These are phyloP conservation scores for Fraxinus americana DNA, from an alignment of 257 asterid genomes.

Conservation along the genomic window DNA sequence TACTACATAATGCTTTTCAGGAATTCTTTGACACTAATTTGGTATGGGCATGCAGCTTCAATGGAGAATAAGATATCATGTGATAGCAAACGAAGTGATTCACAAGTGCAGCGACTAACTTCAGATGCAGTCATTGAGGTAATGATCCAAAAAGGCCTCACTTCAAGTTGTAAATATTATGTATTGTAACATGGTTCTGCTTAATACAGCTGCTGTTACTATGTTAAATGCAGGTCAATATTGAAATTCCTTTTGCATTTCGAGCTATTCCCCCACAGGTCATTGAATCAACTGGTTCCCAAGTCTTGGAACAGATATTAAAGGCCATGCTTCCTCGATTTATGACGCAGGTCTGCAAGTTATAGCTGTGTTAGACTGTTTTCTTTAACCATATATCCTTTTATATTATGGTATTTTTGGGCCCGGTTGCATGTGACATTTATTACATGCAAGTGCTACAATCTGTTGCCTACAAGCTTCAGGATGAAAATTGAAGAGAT, in stretches of 20 bases:
- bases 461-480: constrained; percentile 1
- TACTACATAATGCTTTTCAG: constrained; percentile 69
- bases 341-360: constrained; percentile 73
- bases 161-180: constrained; percentile 2
- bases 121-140: constrained; percentile 96
- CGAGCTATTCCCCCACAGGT: constrained; percentile 76
- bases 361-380: neutral
- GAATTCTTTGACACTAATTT: constrained; percentile 96
- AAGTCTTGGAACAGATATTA: constrained; percentile 78
- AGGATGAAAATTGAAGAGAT: neutral
- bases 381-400: constrained; percentile 8
- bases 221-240: constrained; percentile 64
- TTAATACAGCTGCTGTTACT: constrained; percentile 20
- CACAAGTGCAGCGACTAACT: constrained; percentile 68
- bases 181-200: neutral
- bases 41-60: constrained; percentile 99
- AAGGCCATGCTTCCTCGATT: constrained; percentile 94
- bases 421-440: neutral
- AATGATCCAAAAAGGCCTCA: neutral
- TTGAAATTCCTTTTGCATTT: constrained; percentile 88
- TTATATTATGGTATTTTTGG: neutral
- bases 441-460: neutral
- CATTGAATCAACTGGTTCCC: constrained; percentile 89
- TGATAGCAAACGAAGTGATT: constrained; percentile 48
- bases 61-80: constrained; percentile 85